These are phyloP conservation scores for Cladosporium halotolerans DNA, from an alignment of 2,329 filamentous ascomycete species.

Conservation along the genomic window DNA sequence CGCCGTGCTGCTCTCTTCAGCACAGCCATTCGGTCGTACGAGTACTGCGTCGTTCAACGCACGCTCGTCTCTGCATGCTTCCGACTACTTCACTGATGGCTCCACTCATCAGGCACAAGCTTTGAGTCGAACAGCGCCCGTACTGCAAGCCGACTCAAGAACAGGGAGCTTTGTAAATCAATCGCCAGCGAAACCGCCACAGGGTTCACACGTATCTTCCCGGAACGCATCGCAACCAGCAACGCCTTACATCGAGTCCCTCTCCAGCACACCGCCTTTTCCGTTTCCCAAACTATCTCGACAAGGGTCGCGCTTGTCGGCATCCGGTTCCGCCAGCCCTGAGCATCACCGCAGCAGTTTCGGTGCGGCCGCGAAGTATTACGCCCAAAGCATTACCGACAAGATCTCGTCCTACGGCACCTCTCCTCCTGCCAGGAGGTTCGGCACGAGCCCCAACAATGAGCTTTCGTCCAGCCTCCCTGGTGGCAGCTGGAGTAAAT, in stretches of 20 bases:
- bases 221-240: slow-evolving; percentile 24
- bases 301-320: slow-evolving; percentile 19
- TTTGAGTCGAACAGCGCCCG: slow-evolving; percentile 9
- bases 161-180: slow-evolving; percentile 11
- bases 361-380: slow-evolving; percentile 27
- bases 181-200: slow-evolving; percentile 13
- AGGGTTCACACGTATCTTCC: slow-evolving; percentile 20
- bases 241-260: slow-evolving; percentile 26
- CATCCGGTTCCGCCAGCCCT: slow-evolving; percentile 26
- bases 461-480: slow-evolving; percentile 25
- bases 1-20: slow-evolving; percentile 43
- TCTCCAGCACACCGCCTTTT: slow-evolving; percentile 25
- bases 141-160: slow-evolving; percentile 14
- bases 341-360: slow-evolving; percentile 29
- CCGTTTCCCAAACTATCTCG: slow-evolving; percentile 19
- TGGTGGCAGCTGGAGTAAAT: slow-evolving; percentile 40
- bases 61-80: not conserved
- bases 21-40: not conserved
- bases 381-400: slow-evolving; percentile 30
- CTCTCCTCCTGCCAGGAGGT: slow-evolving; percentile 25
- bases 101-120: not conserved
- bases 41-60: not conserved
- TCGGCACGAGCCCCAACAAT: slow-evolving; percentile 23
- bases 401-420: slow-evolving; percentile 27
- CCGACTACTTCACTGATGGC: slow-evolving; percentile 1